Evolutionary conservation across 768 basidiomycete species (phyloP).

Genomic region (Austroboletus eburneus): DNA sequence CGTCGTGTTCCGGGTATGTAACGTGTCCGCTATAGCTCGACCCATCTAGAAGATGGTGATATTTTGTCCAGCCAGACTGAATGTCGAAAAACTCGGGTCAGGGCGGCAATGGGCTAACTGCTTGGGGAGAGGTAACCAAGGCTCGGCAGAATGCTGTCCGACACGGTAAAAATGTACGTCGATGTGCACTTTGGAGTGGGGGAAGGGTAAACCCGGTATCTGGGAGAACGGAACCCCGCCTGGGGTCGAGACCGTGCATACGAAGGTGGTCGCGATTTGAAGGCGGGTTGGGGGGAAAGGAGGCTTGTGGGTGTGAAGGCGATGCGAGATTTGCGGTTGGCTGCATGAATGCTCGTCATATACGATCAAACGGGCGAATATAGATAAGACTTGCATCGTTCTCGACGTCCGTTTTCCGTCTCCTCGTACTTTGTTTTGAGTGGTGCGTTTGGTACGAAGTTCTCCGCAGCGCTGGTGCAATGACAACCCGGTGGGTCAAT

Average conservation of each 20-base stretch:
- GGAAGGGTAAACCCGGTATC: constrained; percentile 81
- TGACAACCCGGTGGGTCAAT: too few relatives aligned
- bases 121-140: constrained; percentile 71
- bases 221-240: constrained; percentile 76
- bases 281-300: constrained; percentile 53
- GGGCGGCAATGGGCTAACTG: constrained; percentile 60
- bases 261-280: constrained; percentile 83
- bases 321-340: too few relatives aligned
- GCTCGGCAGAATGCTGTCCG: constrained; percentile 63
- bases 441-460: too few relatives aligned
- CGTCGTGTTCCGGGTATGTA: constrained; percentile 58
- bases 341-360: too few relatives aligned
- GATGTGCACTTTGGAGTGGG: constrained; percentile 73
- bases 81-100: constrained; percentile 50
- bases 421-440: too few relatives aligned
- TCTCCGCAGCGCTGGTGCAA: too few relatives aligned
- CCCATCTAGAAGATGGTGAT: constrained; percentile 67
- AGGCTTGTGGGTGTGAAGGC: constrained; percentile 75
- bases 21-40: constrained; percentile 73
- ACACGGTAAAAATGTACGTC: constrained; percentile 88
- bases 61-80: constrained; percentile 88
- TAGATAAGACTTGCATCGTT: too few relatives aligned
- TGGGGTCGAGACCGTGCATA: constrained; percentile 77
- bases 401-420: too few relatives aligned
- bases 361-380: too few relatives aligned